phyloP scores from a whole-genome alignment of 768 basidiomycete species.

The Naematelia encephala region DNA sequence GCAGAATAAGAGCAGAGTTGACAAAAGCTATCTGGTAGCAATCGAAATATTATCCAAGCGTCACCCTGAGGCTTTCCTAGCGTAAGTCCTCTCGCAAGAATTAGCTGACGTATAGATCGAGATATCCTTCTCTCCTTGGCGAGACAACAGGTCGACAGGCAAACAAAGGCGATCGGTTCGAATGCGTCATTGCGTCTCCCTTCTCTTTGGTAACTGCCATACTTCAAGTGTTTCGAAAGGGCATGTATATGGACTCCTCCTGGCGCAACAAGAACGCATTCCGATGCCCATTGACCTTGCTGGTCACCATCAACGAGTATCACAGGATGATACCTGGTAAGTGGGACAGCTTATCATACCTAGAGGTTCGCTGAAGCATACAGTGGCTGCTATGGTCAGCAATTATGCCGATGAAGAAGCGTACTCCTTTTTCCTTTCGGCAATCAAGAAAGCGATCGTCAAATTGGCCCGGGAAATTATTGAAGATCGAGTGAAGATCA shows the following conservation, averaged over 20 bases:
- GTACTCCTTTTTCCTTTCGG: constrained; percentile 2
- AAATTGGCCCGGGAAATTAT: background rate
- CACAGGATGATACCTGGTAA: constrained; percentile 16
- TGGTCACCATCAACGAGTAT: constrained; percentile 10
- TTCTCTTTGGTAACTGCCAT: constrained; percentile 4
- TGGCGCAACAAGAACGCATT: constrained; percentile 19
- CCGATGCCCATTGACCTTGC: constrained; percentile 11
- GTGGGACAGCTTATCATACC: background rate
- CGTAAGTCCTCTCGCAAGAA: background rate
- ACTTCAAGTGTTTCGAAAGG: constrained; percentile 3
- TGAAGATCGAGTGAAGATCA: background rate
- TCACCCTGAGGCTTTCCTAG: constrained; percentile 4
- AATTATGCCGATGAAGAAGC: constrained; percentile 7
- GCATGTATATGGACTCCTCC: constrained; percentile 14
- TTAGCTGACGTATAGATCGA: background rate
- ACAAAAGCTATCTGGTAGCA: constrained; percentile 5
- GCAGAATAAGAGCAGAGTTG: background rate
- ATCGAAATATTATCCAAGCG: constrained; percentile 3
- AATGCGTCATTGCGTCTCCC: constrained; percentile 11
- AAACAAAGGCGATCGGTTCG: background rate
- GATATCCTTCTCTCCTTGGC: background rate
- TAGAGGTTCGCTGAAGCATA: background rate
- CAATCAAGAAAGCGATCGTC: constrained; percentile 1
- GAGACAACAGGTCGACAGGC: background rate
- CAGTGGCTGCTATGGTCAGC: constrained; percentile 13